Evolutionary conservation across 2,329 filamentous ascomycete species (phyloP).

Genomic region (Aspergillus neotritici): DNA sequence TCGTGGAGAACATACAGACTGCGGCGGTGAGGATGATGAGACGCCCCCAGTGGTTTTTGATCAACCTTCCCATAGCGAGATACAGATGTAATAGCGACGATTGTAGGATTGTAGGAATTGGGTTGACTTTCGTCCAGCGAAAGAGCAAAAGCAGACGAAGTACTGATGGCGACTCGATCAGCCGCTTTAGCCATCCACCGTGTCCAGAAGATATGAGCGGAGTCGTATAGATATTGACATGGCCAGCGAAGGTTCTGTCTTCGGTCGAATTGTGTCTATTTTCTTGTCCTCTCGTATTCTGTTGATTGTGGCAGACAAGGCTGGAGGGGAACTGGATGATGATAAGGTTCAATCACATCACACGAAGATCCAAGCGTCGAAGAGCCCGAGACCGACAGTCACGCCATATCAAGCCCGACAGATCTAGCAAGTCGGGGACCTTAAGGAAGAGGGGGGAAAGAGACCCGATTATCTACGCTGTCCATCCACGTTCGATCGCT

Average conservation of each 20-base stretch:
- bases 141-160: constrained; percentile 4
- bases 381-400: background rate
- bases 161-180: no score
- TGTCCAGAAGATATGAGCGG: constrained; percentile 3
- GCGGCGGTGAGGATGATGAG: constrained; percentile 86
- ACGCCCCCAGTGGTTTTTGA: constrained; percentile 99
- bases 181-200: constrained; percentile 5
- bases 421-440: no score
- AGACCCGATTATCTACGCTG: no score
- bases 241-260: constrained; percentile 2
- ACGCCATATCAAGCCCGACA: no score
- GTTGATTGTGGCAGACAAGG: no score
- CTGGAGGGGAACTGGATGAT: no score
- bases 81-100: constrained; percentile 1
- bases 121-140: constrained; percentile 25
- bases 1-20: constrained; percentile 53
- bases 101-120: background rate
- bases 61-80: constrained; percentile 79
- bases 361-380: constrained; percentile 7
- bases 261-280: background rate
- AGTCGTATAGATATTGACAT: constrained; percentile 10
- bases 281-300: background rate
- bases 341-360: constrained; percentile 12
- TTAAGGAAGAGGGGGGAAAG: no score
- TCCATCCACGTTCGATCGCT: no score